Percentiles rank a stretch among this genome's conserved stretches.
These are phyloP conservation scores for Cryptosporidium bovis DNA, from an alignment of 169 alveolate species.

Conservation along the genomic window DNA sequence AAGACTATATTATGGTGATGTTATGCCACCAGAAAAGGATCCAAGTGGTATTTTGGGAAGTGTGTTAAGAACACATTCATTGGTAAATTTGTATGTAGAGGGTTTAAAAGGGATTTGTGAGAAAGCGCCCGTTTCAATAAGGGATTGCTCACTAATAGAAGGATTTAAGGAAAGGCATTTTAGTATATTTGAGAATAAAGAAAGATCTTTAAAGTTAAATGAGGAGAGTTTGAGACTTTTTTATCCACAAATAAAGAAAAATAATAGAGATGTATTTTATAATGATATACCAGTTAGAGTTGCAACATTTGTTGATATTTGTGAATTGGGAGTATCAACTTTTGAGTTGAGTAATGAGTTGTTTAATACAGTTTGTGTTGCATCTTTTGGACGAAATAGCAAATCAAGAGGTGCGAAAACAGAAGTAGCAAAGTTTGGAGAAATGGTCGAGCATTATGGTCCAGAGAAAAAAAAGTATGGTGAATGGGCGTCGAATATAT, in stretches of 20 bases:
- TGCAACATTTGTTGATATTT: slow-evolving; percentile 61
- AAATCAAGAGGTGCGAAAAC: not conserved
- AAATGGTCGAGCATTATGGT: no score
- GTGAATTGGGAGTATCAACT: slow-evolving; percentile 51
- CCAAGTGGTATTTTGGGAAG: slow-evolving; percentile 59
- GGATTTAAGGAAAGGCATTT: slow-evolving; percentile 11
- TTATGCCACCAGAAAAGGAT: slow-evolving; percentile 6
- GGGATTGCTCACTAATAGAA: slow-evolving; percentile 20
- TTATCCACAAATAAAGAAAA: slow-evolving; percentile 25
- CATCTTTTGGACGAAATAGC: slow-evolving; percentile 47
- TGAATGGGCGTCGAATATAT: slow-evolving; percentile 29
- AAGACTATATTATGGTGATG: not conserved
- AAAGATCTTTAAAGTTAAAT: not conserved
- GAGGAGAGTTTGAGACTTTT: slow-evolving; percentile 49
- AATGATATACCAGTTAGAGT: slow-evolving; percentile 47
- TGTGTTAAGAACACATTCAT: slow-evolving; percentile 16
- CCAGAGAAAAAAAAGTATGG: not conserved
- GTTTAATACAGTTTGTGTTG: slow-evolving; percentile 59
- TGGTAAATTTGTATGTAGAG: not conserved
- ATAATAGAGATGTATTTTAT: not conserved
- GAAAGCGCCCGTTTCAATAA: slow-evolving; percentile 6
- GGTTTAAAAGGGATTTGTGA: slow-evolving; percentile 38
- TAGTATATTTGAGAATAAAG: not conserved
- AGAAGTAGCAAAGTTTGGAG: not conserved
- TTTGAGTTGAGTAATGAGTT: slow-evolving; percentile 20